Percentiles rank a stretch among this genome's conserved stretches.
Conservation (phyloP, 1,284 basidiomycete species). For the Sporisorium sorghi region DNA sequence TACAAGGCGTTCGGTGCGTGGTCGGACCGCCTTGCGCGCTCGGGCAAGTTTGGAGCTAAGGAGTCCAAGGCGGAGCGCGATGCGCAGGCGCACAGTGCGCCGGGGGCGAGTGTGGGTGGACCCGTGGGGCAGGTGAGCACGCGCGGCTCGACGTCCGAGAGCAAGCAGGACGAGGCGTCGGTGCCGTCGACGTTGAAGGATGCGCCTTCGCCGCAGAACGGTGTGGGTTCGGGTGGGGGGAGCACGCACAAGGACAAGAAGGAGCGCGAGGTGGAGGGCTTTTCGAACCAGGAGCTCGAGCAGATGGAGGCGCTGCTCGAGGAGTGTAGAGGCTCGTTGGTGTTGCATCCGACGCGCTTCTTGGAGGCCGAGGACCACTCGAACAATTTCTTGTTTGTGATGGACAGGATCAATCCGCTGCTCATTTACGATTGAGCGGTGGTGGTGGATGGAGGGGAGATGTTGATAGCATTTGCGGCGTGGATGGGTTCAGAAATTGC, state of each 20-base stretch:
- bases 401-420: conserved; percentile 64
- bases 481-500: background rate
- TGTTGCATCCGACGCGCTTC: conserved; percentile 63
- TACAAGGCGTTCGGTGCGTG: conserved; percentile 64
- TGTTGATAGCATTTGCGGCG: background rate
- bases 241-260: conserved; percentile 14
- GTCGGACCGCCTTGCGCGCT: conserved; percentile 51
- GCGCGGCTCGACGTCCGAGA: background rate
- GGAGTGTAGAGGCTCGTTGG: conserved; percentile 56
- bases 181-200: conserved; percentile 28
- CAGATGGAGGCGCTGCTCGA: conserved; percentile 64
- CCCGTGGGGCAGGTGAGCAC: conserved; percentile 26
- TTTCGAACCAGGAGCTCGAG: conserved; percentile 53
- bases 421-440: conserved; percentile 45
- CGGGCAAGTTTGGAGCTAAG: conserved; percentile 47
- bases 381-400: conserved; percentile 64
- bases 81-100: conserved; percentile 47
- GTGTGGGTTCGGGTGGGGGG: background rate
- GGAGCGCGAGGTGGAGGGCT: conserved; percentile 45
- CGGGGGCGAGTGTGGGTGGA: conserved; percentile 48
- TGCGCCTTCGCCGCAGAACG: conserved; percentile 16
- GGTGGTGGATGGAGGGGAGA: too few relatives aligned
- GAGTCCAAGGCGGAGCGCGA: conserved; percentile 31
- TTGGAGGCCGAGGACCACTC: conserved; percentile 63
- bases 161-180: conserved; percentile 8